phyloP scores from a whole-genome alignment of 169 alveolate genomes.

The Plasmodium fragile region DNA sequence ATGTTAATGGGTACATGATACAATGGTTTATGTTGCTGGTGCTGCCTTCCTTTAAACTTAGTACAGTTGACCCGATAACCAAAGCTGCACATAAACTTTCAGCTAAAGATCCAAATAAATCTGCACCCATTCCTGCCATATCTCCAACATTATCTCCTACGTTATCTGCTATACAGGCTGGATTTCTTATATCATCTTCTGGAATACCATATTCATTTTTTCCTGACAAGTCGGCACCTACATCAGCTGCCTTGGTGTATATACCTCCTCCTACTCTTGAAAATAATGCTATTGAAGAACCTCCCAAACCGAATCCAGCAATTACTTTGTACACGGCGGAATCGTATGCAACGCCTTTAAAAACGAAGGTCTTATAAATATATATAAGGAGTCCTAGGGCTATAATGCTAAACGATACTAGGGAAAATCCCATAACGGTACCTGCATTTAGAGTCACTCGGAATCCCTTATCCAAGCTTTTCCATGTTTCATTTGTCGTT shows the following conservation, averaged over 20 bases:
- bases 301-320: conserved; percentile 93
- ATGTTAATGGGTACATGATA: conserved; percentile 83
- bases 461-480: conserved; percentile 85
- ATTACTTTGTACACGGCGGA: conserved; percentile 84
- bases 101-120: conserved; percentile 94
- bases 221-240: conserved; percentile 94
- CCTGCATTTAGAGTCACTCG: conserved; percentile 91
- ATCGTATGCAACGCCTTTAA: background rate
- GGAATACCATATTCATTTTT: conserved; percentile 91
- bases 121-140: conserved; percentile 97
- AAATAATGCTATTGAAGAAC: conserved; percentile 93
- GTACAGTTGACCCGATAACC: conserved; percentile 89
- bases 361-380: conserved; percentile 76
- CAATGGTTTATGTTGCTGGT: conserved; percentile 79
- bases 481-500: conserved; percentile 89
- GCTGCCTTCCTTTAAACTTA: conserved; percentile 25
- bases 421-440: conserved; percentile 90
- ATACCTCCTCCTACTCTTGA: conserved; percentile 96
- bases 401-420: conserved; percentile 89
- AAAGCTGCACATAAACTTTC: conserved; percentile 94
- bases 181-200: conserved; percentile 94
- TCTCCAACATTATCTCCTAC: conserved; percentile 96
- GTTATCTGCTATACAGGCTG: conserved; percentile 95
- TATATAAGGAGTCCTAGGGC: conserved; percentile 80
- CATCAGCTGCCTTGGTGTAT: conserved; percentile 95